Evolutionary conservation across 2,329 filamentous ascomycete genomes (phyloP), one percentile per base, ranked within the genome.

Genomic region (Coniosporium tulheliwenetii): DNA sequence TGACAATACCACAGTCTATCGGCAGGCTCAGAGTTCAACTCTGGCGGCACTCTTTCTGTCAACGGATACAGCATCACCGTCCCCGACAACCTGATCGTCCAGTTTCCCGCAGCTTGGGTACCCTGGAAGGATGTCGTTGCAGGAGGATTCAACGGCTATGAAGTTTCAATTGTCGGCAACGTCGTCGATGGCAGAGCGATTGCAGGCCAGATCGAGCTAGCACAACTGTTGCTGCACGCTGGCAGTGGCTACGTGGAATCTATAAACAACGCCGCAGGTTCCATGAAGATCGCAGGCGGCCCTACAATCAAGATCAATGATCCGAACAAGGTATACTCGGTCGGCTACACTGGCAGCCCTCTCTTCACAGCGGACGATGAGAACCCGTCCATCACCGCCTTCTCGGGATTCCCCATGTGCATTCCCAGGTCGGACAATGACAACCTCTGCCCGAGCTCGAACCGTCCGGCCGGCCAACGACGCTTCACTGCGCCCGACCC

Each of bases 331-430:
- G 42, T 48, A 0, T 50, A 44, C 41, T 48, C 44, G 19, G 45
- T 42, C n/a, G 47, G 47, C 10, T 65, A 60, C 41, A 52, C 43
- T 2, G 51, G 48, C 1, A 50, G 53, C 8, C 64, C 64, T 0
- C 60, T 63, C 42, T 69, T 67, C 52, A 64, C 65, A 0, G 64
- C 65, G 1, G 68, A 71, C 45, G 66, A 68, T 41, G 54, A 63
- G 42, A 71, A 62, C 43, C 67, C 68, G 0, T 64, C 61, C 39
- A 58, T 71, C 40, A 61, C 58, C 2, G 62, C 65, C 1, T 70
- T 68, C 50, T 64, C 62, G 10, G 68, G 68, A 0, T 70, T 70
- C 39, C 68, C 67, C 2, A 70, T 71, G 67, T 71, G 67, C 42
- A 63, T 71, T 13, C 67, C 65, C 0, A 57, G 68, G 12, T 62